These are phyloP conservation scores for Rhizophora apiculata DNA, from an alignment of 345 rosid species.

Conservation along the genomic window DNA sequence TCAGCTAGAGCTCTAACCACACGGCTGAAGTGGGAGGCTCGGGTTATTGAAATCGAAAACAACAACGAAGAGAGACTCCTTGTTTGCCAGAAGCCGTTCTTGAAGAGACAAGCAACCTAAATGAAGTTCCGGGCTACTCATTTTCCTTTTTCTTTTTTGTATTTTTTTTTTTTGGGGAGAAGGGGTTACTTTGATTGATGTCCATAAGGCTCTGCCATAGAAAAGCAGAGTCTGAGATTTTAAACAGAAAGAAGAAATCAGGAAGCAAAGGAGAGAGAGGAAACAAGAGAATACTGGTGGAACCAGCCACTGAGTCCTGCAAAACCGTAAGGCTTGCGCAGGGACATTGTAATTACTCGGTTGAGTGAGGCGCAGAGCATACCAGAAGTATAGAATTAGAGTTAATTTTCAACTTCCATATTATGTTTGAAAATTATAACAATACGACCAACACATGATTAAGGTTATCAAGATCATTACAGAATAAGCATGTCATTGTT, in stretches of 20 bases:
- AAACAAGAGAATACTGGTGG: conserved; percentile 28
- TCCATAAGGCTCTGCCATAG: conserved; percentile 29
- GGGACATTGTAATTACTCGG: conserved; percentile 49
- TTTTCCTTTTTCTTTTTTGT: conserved; percentile 38
- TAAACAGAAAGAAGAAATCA: conserved; percentile 40
- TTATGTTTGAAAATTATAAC: conserved; percentile 27
- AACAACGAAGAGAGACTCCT: conserved; percentile 88
- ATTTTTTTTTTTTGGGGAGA: too few species aligned
- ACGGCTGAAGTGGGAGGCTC: conserved; percentile 90
- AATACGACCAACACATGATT: conserved; percentile 33
- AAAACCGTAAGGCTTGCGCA: conserved; percentile 55
- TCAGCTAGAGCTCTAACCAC: conserved; percentile 63
- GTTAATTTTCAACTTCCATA: conserved; percentile 14
- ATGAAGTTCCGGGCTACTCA: conserved; percentile 20
- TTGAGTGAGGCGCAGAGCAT: conserved; percentile 18
- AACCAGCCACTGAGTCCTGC: conserved; percentile 34
- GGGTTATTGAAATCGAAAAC: conserved; percentile 77
- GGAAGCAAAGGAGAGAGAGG: conserved; percentile 37
- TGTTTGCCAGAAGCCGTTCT: conserved; percentile 89
- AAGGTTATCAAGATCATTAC: conserved; percentile 65
- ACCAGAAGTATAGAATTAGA: conserved; percentile 27
- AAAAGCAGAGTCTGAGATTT: conserved; percentile 25
- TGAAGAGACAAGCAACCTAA: conserved; percentile 57
- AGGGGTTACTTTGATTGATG: conserved; percentile 23
- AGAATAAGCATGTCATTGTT: conserved; percentile 40